Evolutionary conservation across 2,329 filamentous ascomycete species (phyloP).

Genomic region (Fusarium setosum): DNA sequence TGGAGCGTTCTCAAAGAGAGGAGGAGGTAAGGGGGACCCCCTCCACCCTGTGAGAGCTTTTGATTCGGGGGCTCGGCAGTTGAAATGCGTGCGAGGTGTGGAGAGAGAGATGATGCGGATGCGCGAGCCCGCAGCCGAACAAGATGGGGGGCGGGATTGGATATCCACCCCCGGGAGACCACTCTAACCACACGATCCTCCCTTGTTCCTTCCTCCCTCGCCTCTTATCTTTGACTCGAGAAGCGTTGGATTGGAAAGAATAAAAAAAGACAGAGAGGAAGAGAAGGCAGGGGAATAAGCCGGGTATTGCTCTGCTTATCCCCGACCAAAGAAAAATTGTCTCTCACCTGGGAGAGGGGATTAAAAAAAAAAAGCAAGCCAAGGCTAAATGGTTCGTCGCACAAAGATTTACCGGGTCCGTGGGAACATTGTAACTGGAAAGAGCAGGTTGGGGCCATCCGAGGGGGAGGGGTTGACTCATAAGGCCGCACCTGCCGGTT

Average conservation of each 20-base stretch:
- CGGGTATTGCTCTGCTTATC: slow-evolving; percentile 14
- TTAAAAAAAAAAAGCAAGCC: not conserved
- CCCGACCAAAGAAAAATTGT: not conserved
- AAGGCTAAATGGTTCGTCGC: slow-evolving; percentile 18
- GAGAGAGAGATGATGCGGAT: slow-evolving; percentile 9
- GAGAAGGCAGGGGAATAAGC: slow-evolving; percentile 20
- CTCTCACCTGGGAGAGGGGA: not conserved
- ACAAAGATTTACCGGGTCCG: slow-evolving; percentile 27
- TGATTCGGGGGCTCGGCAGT: slow-evolving; percentile 24
- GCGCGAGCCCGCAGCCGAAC: not conserved
- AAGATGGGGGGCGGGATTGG: slow-evolving; percentile 27
- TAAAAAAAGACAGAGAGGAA: slow-evolving; percentile 9
- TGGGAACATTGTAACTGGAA: slow-evolving; percentile 39
- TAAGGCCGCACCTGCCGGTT: slow-evolving; percentile 32
- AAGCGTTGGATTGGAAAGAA: not conserved
- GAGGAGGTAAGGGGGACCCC: not conserved
- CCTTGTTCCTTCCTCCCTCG: not conserved
- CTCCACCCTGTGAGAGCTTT: slow-evolving; percentile 17
- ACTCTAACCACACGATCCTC: not conserved
- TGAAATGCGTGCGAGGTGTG: slow-evolving; percentile 6
- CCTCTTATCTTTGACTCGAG: not conserved
- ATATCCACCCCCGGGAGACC: slow-evolving; percentile 3
- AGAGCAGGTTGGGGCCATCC: slow-evolving; percentile 27
- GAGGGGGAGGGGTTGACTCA: slow-evolving; percentile 43
- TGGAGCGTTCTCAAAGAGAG: slow-evolving; percentile 8